Evolutionary conservation across 495 filamentous ascomycete genomes (phyloP), one percentile per base, ranked within the genome.

Genomic region (Trichoderma gamsii): DNA sequence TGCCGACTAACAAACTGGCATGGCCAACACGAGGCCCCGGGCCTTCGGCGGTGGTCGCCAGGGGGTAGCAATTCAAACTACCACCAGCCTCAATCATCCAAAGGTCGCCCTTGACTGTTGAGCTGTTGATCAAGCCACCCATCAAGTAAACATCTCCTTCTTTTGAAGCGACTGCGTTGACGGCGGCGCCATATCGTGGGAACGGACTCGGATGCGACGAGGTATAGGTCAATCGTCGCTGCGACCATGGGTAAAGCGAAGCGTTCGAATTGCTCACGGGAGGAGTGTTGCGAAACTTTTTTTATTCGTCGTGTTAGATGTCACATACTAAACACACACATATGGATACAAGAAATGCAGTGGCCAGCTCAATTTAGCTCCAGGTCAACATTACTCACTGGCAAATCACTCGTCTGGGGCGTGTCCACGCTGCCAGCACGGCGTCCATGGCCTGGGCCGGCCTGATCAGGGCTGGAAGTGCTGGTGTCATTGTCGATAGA

Each of bases 71-170:
- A 6, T 91, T 86, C 79, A 98, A 85, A 71, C 85, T 92, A n/a
- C 87, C 86, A 51, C 89, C 92, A 69, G 92, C 90, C 78, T 99
- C 96, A 51, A 98, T 89, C 87, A 97, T 90, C 96, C 96, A 99
- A 56, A 99, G 77, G 78, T 99, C 96, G 35, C 96, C 96, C 73
- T 96, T 97, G 16, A 98, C 95, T 0, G 91, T 96, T 11, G 92
- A 90, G 56, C 93, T 93, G 74, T 96, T 92, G 72, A 98, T 91
- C 67, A 99, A 78, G 59, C 96, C 96, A 56, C 96, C 96, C 94
- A 99, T 98, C 72, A 99, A 84, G 73, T 98, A 99, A 63, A 99
- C 90, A 73, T 96, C 91, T 63, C 96, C 96, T 78, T 99, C 96
- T 76, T 97, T 98, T 9, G 93, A 96, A 21, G 93, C 88, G 16